phyloP scores from a whole-genome alignment of 1,284 basidiomycete genomes.

The Lentinula novae-zelandiae region DNA sequence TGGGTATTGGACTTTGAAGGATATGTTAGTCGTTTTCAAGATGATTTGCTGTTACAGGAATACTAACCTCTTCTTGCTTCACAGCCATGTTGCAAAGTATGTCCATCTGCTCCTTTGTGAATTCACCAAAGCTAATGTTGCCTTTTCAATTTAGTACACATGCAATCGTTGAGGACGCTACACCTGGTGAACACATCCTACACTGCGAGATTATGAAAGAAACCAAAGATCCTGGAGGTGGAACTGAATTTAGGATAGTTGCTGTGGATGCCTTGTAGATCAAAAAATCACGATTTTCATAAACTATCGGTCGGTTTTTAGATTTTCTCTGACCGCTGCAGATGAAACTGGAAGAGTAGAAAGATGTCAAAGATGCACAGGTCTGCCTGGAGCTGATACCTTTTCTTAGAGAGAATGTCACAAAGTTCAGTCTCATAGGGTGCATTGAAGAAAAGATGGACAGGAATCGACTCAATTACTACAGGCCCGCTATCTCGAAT shows the following conservation, averaged over 20 bases:
- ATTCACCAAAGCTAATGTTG: neutral
- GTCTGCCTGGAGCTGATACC: too few species aligned
- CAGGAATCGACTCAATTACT: too few species aligned
- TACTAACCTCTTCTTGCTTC: neutral
- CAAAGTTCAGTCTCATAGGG: too few species aligned
- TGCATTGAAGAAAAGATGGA: too few species aligned
- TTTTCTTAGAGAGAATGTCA: too few species aligned
- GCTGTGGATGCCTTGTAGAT: neutral
- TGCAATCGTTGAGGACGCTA: neutral
- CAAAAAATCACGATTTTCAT: too few species aligned
- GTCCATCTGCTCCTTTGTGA: neutral
- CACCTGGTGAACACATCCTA: neutral
- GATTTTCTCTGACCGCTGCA: too few species aligned
- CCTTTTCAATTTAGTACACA: neutral
- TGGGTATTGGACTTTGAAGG: neutral
- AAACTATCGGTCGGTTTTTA: too few species aligned
- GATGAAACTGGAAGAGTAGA: too few species aligned
- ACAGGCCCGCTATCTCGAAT: too few species aligned
- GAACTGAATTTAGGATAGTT: slow-evolving; percentile 3
- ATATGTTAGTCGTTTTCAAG: neutral
- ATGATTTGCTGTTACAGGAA: too few species aligned
- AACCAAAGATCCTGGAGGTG: slow-evolving; percentile 2
- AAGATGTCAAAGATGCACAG: too few species aligned
- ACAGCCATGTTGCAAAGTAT: neutral
- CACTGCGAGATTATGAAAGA: slow-evolving; percentile 1